Base-by-base conservation (phyloP, 805 yeast species). In the Saturnispora sekii region DNA sequence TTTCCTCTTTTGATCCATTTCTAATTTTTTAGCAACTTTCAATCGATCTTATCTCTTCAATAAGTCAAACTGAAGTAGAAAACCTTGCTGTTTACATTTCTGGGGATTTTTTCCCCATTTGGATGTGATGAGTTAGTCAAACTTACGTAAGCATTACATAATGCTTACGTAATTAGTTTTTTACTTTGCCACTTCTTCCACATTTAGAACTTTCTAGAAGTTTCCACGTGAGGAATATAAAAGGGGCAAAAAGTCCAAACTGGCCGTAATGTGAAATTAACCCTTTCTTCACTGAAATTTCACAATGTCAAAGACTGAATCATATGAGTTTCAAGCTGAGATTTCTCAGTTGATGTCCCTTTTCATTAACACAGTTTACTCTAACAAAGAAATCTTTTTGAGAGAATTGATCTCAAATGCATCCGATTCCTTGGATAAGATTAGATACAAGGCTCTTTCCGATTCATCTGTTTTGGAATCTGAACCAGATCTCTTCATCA, bases 291-390 rank as follows among this genome's bases (percentile, higher is more conserved):
- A 34, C 26, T 7, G n/a, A 33, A 10, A 30, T 28, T 16, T 26
- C 42, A 57, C 47, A 35, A 60, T 60, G 63, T 56, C 59, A 21
- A 73, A 71, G 50, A 50, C 79, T 64, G 94, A 84, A 76, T 82
- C 94, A 48, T 86, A 78, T 67, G 97, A 90, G 77, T 93, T 93
- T 73, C 96, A 94, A 72, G 99, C 99, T 79, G 99, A 93, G 88
- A 93, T 93, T 72, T 87, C 97, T 83, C 98, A 93, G 95, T 79
- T 93, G 81, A 84, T 93, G 97, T 87, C 97, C 70, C 81, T 93
- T 79, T 87, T 93, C 88, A 93, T 93, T 75, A 93, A 93, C 87
- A 93, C 99, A 47, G 99, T 93, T 62, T 93, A 93, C 74, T 93
- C 98, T 45, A 93, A 93, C 83, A 93, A 93, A 77, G 99, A 93